These are phyloP conservation scores for Rhizomucor miehei DNA, from an alignment of 371 early-diverging fungal genomes.

Conservation along the genomic window DNA sequence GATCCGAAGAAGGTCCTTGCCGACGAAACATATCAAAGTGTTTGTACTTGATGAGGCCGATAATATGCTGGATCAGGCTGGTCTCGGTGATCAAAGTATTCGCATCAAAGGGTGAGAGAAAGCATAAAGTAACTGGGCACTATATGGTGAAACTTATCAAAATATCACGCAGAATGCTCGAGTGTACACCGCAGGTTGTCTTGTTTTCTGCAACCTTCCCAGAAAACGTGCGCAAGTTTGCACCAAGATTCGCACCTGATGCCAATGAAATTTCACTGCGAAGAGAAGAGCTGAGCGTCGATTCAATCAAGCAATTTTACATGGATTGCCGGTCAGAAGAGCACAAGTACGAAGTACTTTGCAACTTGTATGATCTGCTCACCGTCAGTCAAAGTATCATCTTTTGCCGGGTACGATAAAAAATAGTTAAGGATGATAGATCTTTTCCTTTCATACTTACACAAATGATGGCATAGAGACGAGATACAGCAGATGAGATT, in stretches of 20 bases:
- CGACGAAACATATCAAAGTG: conserved; percentile 58
- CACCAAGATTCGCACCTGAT: conserved; percentile 74
- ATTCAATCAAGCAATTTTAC: conserved; percentile 96
- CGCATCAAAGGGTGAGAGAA: conserved; percentile 66
- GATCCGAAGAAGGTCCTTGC: conserved; percentile 60
- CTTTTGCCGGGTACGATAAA: conserved; percentile 69
- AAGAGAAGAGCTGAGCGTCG: conserved; percentile 90
- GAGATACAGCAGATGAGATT: conserved; percentile 84
- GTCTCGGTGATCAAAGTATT: conserved; percentile 84
- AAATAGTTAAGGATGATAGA: not conserved
- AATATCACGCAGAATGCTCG: conserved; percentile 45
- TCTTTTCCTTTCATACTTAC: not conserved
- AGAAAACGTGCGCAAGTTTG: conserved; percentile 74
- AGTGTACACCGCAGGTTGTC: conserved; percentile 68
- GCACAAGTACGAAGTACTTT: conserved; percentile 83
- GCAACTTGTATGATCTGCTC: conserved; percentile 84
- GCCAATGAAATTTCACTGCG: conserved; percentile 86
- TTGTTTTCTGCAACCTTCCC: conserved; percentile 98
- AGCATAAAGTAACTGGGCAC: not conserved
- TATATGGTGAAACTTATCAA: conserved; percentile 21
- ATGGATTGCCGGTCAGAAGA: conserved; percentile 84
- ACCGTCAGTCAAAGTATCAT: conserved; percentile 98
- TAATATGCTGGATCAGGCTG: conserved; percentile 89
- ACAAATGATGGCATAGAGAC: conserved; percentile 54
- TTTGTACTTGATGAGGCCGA: conserved; percentile 96